These are phyloP conservation scores for Amanita pseudoporphyria DNA, from an alignment of 768 basidiomycete genomes.

Conservation along the genomic window DNA sequence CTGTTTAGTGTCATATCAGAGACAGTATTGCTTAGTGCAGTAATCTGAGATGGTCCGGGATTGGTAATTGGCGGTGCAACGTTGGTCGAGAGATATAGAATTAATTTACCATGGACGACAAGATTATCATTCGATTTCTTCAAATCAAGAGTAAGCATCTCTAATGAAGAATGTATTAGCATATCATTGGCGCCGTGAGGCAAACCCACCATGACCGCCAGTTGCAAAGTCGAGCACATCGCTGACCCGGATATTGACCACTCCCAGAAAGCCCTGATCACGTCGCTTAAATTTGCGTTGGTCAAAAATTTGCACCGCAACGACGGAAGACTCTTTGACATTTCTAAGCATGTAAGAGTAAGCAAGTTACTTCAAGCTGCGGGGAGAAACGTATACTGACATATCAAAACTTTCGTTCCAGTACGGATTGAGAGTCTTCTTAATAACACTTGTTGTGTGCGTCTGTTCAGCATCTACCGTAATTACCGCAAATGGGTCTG, in stretches of 20 bases:
- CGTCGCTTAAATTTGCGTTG: slow-evolving; percentile 98
- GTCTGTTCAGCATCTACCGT: slow-evolving; percentile 98
- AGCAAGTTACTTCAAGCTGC: slow-evolving; percentile 2
- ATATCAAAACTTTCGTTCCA: slow-evolving; percentile 99
- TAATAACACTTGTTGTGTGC: slow-evolving; percentile 93
- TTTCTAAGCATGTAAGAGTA: slow-evolving; percentile 38
- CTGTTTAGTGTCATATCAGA: slow-evolving; percentile 51
- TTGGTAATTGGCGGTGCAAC: slow-evolving; percentile 76
- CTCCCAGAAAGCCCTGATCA: slow-evolving; percentile 97
- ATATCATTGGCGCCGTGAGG: slow-evolving; percentile 1
- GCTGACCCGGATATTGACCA: slow-evolving; percentile 89
- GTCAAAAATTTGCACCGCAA: slow-evolving; percentile 98
- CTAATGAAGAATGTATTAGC: slow-evolving; percentile 28
- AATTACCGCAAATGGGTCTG: slow-evolving; percentile 97
- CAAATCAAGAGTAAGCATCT: slow-evolving; percentile 93
- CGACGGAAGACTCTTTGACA: slow-evolving; percentile 95
- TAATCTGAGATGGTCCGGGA: slow-evolving; percentile 67
- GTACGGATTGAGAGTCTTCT: slow-evolving; percentile 90
- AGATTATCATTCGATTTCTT: slow-evolving; percentile 99
- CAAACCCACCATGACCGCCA: slow-evolving; percentile 80
- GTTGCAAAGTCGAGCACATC: slow-evolving; percentile 88
- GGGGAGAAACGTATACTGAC: slow-evolving; percentile 33
- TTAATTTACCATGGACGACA: slow-evolving; percentile 95
- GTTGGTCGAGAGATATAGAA: slow-evolving; percentile 93
- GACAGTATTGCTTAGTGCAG: slow-evolving; percentile 48